Percentiles rank a stretch among this genome's conserved stretches.
phyloP scores from a whole-genome alignment of 495 filamentous ascomycete genomes.

The Podospora didyma region DNA sequence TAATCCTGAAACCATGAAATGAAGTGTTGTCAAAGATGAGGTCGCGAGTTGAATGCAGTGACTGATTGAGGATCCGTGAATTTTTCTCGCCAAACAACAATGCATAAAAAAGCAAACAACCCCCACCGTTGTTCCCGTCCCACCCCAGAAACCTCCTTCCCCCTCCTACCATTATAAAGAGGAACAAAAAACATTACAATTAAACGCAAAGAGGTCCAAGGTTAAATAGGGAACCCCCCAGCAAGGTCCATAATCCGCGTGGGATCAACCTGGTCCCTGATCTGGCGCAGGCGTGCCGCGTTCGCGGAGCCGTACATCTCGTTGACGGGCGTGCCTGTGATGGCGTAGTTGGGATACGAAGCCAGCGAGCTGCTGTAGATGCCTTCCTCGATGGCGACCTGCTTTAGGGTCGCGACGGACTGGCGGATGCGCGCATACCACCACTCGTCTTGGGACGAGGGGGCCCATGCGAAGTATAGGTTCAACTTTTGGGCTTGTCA shows the following conservation, averaged over 20 bases:
- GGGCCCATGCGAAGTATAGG: constrained; percentile 22
- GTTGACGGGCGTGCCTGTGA: constrained; percentile 6
- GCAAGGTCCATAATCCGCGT: constrained; percentile 21
- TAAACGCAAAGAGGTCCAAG: no score
- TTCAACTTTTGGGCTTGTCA: constrained; percentile 16
- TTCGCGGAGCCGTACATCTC: constrained; percentile 20
- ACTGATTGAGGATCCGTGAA: no score
- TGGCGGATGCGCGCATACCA: constrained; percentile 17
- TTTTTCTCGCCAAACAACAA: no score
- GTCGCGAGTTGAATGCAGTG: no score
- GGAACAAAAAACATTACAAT: no score
- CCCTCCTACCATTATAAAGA: no score
- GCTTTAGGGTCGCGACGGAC: constrained; percentile 11
- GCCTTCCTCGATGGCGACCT: constrained; percentile 15
- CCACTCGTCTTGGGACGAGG: constrained; percentile 15
- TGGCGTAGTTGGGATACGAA: constrained; percentile 24
- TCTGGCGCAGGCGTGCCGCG: constrained; percentile 12
- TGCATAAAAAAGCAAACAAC: no score
- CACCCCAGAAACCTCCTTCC: no score
- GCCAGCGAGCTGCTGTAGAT: constrained; percentile 13
- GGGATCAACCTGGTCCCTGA: constrained; percentile 16
- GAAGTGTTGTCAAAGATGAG: no score
- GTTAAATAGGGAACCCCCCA: constrained; percentile 22
- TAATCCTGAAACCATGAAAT: no score
- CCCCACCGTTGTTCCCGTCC: no score